Conservation (phyloP, 148 eudicot genomes). For the Camellia japonica region DNA sequence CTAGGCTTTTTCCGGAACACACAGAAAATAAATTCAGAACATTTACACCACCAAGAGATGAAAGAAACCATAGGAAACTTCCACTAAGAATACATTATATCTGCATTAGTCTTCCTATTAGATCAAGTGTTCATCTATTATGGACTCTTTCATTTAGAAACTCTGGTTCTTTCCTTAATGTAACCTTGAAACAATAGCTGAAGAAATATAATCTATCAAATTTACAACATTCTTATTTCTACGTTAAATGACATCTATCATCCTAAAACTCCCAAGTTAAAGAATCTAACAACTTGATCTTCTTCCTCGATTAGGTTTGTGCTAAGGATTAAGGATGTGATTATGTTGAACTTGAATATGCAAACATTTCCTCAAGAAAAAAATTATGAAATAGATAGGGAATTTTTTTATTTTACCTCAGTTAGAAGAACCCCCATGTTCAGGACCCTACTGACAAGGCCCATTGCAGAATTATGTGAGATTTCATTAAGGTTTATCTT, state of each 20-base stretch:
- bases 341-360: neutral
- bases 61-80: neutral
- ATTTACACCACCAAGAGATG: neutral
- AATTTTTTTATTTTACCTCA: conserved; percentile 45
- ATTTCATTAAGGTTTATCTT: conserved; percentile 96
- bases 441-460: conserved; percentile 71
- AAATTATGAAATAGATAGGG: neutral
- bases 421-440: conserved; percentile 82
- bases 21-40: neutral
- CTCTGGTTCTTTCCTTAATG: too few species aligned
- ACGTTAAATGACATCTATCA: neutral
- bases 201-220: neutral
- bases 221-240: neutral
- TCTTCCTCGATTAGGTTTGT: neutral
- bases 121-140: too few species aligned
- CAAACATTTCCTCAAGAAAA: neutral
- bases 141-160: too few species aligned
- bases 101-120: too few species aligned
- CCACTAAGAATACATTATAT: too few species aligned
- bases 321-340: neutral
- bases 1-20: neutral
- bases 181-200: neutral
- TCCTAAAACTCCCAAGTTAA: neutral
- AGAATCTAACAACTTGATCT: neutral
- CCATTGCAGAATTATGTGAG: conserved; percentile 94